These are phyloP conservation scores for Spirogloea muscicola DNA, from an alignment of 139 green algal species.

Conservation along the genomic window DNA sequence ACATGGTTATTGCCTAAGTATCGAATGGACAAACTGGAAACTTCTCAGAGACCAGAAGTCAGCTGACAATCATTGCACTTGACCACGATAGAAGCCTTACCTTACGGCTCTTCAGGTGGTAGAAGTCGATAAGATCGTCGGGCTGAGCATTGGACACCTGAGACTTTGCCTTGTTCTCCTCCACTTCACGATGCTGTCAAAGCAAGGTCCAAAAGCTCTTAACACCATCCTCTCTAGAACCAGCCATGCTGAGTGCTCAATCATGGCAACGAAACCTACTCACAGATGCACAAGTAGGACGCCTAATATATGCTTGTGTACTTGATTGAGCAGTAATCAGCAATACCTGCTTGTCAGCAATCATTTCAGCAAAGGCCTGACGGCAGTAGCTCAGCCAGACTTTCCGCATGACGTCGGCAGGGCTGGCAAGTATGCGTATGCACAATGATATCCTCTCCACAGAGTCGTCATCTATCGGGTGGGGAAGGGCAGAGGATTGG, in stretches of 20 bases:
- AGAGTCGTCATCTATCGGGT: conserved; percentile 75
- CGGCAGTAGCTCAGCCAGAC: conserved; percentile 82
- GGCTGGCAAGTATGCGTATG: conserved; percentile 60
- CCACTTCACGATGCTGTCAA: conserved; percentile 59
- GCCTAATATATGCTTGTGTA: too few species aligned
- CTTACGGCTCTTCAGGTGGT: conserved; percentile 75
- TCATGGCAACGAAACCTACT: too few species aligned
- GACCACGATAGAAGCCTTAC: conserved; percentile 45
- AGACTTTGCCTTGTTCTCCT: conserved; percentile 60
- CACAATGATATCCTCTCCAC: conserved; percentile 75
- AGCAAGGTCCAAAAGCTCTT: too few species aligned
- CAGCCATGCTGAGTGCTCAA: too few species aligned
- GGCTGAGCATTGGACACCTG: conserved; percentile 56
- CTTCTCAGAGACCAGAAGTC: too few species aligned
- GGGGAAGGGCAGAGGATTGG: conserved; percentile 47
- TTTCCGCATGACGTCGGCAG: conserved; percentile 25
- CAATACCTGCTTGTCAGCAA: conserved; percentile 60
- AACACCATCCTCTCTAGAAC: too few species aligned
- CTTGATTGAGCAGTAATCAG: too few species aligned
- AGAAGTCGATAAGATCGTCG: conserved; percentile 82
- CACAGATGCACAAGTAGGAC: too few species aligned
- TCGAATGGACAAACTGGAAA: not conserved
- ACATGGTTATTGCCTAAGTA: not conserved
- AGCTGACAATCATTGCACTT: too few species aligned
- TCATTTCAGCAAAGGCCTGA: conserved; percentile 71